These are phyloP conservation scores for Podochytrium sp. DNA, from an alignment of 192 early-diverging fungal species.

Conservation along the genomic window DNA sequence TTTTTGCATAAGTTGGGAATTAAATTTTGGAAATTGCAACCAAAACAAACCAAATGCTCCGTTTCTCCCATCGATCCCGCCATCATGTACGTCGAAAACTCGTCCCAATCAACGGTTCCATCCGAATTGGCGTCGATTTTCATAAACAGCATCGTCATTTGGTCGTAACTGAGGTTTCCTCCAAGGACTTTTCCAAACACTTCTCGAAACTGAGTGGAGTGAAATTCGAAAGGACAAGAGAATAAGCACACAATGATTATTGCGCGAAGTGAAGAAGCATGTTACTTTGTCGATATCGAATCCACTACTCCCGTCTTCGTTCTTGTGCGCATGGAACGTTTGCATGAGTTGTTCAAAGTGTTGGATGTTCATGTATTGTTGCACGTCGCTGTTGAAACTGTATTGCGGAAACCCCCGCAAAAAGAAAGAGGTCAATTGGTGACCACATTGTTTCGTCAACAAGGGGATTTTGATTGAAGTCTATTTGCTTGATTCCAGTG, in stretches of 20 bases:
- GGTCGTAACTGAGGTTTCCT: conserved; percentile 59
- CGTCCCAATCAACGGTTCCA: conserved; percentile 68
- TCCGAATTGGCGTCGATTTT: conserved; percentile 73
- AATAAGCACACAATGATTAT: background rate
- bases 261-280: no score
- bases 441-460: no score
- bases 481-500: no score
- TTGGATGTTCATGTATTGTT: conserved; percentile 65
- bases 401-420: background rate
- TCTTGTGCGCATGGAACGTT: conserved; percentile 58
- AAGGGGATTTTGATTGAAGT: no score
- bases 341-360: conserved; percentile 66
- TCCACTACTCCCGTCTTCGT: conserved; percentile 60
- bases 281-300: conserved; percentile 65
- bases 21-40: background rate
- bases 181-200: conserved; percentile 66
- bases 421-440: no score
- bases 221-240: background rate
- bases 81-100: conserved; percentile 72
- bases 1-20: background rate
- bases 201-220: conserved; percentile 56
- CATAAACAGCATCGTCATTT: conserved; percentile 75
- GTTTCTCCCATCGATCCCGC: conserved; percentile 48
- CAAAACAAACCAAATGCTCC: conserved; percentile 36
- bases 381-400: conserved; percentile 53